Evolutionary conservation across 2,329 filamentous ascomycete species (phyloP).

Genomic region (Corinectria fuckeliana): DNA sequence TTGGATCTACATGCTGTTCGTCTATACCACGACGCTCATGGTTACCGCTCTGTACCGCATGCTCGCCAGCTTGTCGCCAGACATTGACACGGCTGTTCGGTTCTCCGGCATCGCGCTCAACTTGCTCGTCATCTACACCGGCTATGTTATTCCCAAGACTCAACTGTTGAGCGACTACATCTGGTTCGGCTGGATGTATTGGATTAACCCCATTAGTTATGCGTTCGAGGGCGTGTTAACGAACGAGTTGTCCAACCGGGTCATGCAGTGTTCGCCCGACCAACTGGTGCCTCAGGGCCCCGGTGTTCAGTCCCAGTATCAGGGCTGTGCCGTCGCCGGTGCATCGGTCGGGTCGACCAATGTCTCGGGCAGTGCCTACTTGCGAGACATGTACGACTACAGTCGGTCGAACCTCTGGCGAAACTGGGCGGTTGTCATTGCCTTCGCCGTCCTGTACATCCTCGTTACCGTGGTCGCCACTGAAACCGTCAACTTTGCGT

Average conservation of each 20-base stretch:
- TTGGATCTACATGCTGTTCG: slow-evolving; percentile 69
- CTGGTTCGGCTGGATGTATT: slow-evolving; percentile 74
- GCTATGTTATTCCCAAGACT: slow-evolving; percentile 65
- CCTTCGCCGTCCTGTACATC: slow-evolving; percentile 30
- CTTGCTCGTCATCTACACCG: slow-evolving; percentile 69
- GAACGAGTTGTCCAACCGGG: slow-evolving; percentile 60
- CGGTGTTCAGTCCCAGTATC: slow-evolving; percentile 49
- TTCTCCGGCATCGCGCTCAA: slow-evolving; percentile 63
- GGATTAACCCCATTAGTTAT: slow-evolving; percentile 69
- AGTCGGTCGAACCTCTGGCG: slow-evolving; percentile 30
- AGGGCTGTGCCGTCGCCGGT: slow-evolving; percentile 63
- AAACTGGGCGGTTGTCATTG: slow-evolving; percentile 31
- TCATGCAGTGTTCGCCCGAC: slow-evolving; percentile 54
- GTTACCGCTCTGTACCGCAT: slow-evolving; percentile 61
- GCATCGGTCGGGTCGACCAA: slow-evolving; percentile 40
- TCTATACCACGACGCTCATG: slow-evolving; percentile 61
- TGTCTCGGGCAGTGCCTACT: slow-evolving; percentile 61
- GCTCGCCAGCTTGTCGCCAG: slow-evolving; percentile 62
- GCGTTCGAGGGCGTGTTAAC: slow-evolving; percentile 66
- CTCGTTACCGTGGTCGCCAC: slow-evolving; percentile 28
- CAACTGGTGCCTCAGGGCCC: slow-evolving; percentile 57
- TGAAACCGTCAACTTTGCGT: slow-evolving; percentile 44
- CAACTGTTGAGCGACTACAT: slow-evolving; percentile 63
- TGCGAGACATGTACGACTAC: slow-evolving; percentile 56
- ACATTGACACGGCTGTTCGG: slow-evolving; percentile 67